Base-by-base conservation (phyloP, 176 grass and related monocot genomes). In the Urochloa ruziziensis region DNA sequence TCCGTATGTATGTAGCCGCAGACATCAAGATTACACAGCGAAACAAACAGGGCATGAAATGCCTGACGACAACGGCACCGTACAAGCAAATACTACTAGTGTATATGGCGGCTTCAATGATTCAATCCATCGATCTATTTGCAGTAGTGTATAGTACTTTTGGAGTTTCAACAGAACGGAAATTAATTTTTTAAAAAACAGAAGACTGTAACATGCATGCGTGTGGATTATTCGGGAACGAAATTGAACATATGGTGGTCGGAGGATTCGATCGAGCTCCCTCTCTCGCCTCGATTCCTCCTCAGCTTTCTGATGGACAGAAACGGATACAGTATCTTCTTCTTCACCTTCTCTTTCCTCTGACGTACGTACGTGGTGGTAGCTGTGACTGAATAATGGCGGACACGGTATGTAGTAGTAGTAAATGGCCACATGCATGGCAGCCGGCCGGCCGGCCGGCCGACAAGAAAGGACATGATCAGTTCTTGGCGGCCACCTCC, bases 401-500 rank as follows among this genome's bases (percentile, higher is more conserved):
- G 51, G 19, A 53, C 6, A 2, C 6, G n/a, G n/a, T 6, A 17
- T 9, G 17, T n/a, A n/a, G 23, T 7, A 15, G 11, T 16, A 37
- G 16, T 36, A 36, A 34, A 66, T 36, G 62, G 32, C 34, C n/a
- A n/a, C n/a, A n/a, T n/a, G n/a, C 36, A 42, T 40, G 66, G 36
- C 36, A 3, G 18, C 9, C 35, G 21, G 1, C 16, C 19, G 18
- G 18, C 15, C 10, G 2, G 13, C 40, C 46, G 14, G 12, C 18
- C 17, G 17, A 19, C 49, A 39, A 4, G 49, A 1, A 10, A 0
- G 42, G 57, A 12, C 12, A 43, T 9, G 16, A 56, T 84, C 69
- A 82, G 88, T 86, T 90, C 53, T 86, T 82, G 64, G 83, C 72
- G 19, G 88, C 34, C 13, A 90, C 72, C 1, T 28, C 72, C 16